Evolutionary conservation across 2,329 filamentous ascomycete genomes (phyloP).

Genomic region (Aspergillus sp.): DNA sequence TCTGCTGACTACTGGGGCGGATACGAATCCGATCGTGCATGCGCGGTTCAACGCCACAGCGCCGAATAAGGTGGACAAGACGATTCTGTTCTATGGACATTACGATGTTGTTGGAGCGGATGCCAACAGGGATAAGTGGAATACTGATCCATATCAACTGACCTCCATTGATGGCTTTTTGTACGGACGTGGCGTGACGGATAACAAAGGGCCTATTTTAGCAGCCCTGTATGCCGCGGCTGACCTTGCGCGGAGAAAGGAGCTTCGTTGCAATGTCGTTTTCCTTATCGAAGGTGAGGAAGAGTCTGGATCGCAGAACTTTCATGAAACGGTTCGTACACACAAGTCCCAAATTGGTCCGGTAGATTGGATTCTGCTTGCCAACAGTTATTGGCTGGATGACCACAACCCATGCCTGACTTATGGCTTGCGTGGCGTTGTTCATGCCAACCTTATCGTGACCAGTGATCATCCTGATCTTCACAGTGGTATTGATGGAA

Average conservation of each 20-base stretch:
- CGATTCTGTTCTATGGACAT: conserved; percentile 94
- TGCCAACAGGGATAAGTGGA: conserved; percentile 78
- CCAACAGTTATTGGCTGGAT: conserved; percentile 98
- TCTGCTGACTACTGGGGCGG: conserved; percentile 78
- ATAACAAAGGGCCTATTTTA: conserved; percentile 96
- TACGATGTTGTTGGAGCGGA: conserved; percentile 96
- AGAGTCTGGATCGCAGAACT: conserved; percentile 89
- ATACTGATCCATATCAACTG: conserved; percentile 83
- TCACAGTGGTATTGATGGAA: conserved; percentile 96
- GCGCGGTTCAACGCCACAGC: conserved; percentile 80
- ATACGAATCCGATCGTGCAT: conserved; percentile 88
- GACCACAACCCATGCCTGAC: conserved; percentile 94
- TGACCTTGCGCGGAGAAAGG: conserved; percentile 81
- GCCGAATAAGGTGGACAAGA: conserved; percentile 69
- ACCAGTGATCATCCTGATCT: conserved; percentile 84
- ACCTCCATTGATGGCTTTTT: conserved; percentile 88
- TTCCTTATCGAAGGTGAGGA: conserved; percentile 98
- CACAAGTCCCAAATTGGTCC: conserved; percentile 84
- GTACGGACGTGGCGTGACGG: conserved; percentile 93
- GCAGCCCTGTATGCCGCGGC: conserved; percentile 92
- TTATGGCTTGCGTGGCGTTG: conserved; percentile 88
- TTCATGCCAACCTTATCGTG: conserved; percentile 88
- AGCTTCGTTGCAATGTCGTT: conserved; percentile 81
- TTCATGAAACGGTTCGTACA: conserved; percentile 75
- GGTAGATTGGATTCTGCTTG: conserved; percentile 90